Evolutionary conservation across 176 grass and related monocot genomes (phyloP), one percentile per base, ranked within the genome.

Genomic region (Saccharum officinarum): DNA sequence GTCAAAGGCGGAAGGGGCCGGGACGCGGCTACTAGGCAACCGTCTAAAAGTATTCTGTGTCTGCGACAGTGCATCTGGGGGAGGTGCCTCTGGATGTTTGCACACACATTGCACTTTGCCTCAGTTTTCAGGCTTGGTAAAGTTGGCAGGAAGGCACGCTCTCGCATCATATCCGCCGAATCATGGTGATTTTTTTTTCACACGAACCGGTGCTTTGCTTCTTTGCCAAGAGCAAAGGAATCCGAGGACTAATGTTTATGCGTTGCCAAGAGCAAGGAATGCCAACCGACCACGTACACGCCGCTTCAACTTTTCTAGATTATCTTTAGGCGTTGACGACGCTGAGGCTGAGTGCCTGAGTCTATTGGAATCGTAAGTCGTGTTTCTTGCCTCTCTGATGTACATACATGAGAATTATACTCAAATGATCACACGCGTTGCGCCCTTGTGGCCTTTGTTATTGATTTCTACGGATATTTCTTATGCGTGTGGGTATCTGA

Each of bases 1-100:
- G 80, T 83, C 74, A 15, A 22, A 18, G 68, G 25, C 30, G 5
- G 12, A 15, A 15, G 9, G 18, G 68, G 87, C 28, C 28, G 18
- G 67, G 87, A 84, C 82, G 82, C 82, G 76, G 86, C 81, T 73
- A 66, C 80, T 23, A 25, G 80, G 20, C 45, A 63, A 26, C 42
- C 1, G 10, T 38, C 37, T 10, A 1, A 28, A 46, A 66, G 67
- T 16, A 14, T 17, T 15, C 4, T 12, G 30, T 25, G 41, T 16
- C 34, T 22, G 6, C 12, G 47, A 59, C 55, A n/a, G 39, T 31
- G 8, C 20, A 59, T 13, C 83, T 0, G 50, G 82, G 76, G 83
- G 71, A 89, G 82, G 82, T 59, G 20, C 57, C 3, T 61, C 8
- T 61, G 9, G 3, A 25, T 61, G 57, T 61, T 61, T n/a, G 64